Evolutionary conservation across 495 filamentous ascomycete genomes (phyloP).

Genomic region (Wilcoxina mikolae): DNA sequence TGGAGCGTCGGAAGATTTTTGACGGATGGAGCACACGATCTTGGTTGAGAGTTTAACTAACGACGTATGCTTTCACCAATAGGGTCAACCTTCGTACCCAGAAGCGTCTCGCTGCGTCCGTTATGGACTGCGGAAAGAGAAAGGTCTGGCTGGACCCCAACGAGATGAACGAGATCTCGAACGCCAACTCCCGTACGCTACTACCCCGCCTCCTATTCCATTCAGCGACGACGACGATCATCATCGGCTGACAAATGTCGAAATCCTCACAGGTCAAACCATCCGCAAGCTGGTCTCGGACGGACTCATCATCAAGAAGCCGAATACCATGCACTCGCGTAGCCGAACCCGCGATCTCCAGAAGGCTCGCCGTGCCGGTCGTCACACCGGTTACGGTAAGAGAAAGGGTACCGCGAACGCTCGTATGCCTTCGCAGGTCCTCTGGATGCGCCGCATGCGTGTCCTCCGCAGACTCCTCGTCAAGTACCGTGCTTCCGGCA

Average conservation of each 20-base stretch:
- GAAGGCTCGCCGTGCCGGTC: slow-evolving; percentile 74
- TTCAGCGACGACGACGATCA: slow-evolving; percentile 3
- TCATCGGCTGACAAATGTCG: background rate
- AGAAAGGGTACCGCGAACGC: slow-evolving; percentile 99
- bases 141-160: slow-evolving; percentile 99
- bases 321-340: slow-evolving; percentile 98
- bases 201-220: background rate
- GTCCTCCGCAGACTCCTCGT: slow-evolving; percentile 96
- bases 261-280: slow-evolving; percentile 45
- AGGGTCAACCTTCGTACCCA: slow-evolving; percentile 99
- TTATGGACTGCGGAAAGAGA: slow-evolving; percentile 95
- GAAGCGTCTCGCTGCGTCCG: slow-evolving; percentile 98
- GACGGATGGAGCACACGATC: background rate
- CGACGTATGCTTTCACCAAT: slow-evolving; percentile 14
- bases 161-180: slow-evolving; percentile 97
- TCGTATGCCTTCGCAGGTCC: slow-evolving; percentile 93
- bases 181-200: slow-evolving; percentile 80
- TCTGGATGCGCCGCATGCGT: slow-evolving; percentile 99
- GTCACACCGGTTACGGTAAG: slow-evolving; percentile 99
- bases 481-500: slow-evolving; percentile 97
- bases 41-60: slow-evolving; percentile 5
- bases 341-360: slow-evolving; percentile 82
- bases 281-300: slow-evolving; percentile 99
- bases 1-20: background rate
- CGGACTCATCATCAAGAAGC: slow-evolving; percentile 99